Evolutionary conservation across 75 land plant genomes (phyloP), one percentile per base, ranked within the genome.

Genomic region (Chamaecyparis obtusa): DNA sequence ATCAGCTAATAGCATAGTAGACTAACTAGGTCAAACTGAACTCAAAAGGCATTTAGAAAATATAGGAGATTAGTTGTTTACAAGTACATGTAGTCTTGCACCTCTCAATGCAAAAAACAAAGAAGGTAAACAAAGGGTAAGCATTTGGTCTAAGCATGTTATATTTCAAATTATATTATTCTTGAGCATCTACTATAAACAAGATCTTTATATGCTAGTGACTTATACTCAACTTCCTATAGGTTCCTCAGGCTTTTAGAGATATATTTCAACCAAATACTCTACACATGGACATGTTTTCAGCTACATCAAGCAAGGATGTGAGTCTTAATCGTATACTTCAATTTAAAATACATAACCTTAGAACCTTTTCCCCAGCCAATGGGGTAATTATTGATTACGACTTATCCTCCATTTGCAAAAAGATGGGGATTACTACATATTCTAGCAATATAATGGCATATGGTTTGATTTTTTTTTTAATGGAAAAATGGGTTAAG

Each of bases 61-160:
- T n/a, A 89, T 95, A 83, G 95, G 93, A 27, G 95, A 96, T 55
- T 92, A 95, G 85, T 64, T 91, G n/a, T 95, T 93, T 85, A 91
- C 90, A 1, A 95, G 93, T 24, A 84, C 95, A 9, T 94, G 95
- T 84, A 44, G 71, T 32, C 89, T 91, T 35, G 48, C 91, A 49
- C 90, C 91, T 14, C 77, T 30, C 1, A 77, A 51, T n/a, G 35
- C 5, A 27, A 91, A 85, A 87, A 8, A 75, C 44, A 91, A 87
- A 90, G 92, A 91, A 24, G n/a, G 79, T 49, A 91, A 60, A 46
- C 75, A 79, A n/a, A n/a, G n/a, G n/a, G n/a, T n/a, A n/a, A n/a
- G n/a, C n/a, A n/a, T n/a, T n/a, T n/a, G n/a, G n/a, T n/a, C n/a
- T n/a, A n/a, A n/a, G n/a, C n/a, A n/a, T n/a, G n/a, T n/a, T n/a